A percentile compares a stretch with the other conserved stretches of the same genome.
These are phyloP conservation scores for Polyporus arcularius DNA, from an alignment of 768 basidiomycete species.

Conservation along the genomic window DNA sequence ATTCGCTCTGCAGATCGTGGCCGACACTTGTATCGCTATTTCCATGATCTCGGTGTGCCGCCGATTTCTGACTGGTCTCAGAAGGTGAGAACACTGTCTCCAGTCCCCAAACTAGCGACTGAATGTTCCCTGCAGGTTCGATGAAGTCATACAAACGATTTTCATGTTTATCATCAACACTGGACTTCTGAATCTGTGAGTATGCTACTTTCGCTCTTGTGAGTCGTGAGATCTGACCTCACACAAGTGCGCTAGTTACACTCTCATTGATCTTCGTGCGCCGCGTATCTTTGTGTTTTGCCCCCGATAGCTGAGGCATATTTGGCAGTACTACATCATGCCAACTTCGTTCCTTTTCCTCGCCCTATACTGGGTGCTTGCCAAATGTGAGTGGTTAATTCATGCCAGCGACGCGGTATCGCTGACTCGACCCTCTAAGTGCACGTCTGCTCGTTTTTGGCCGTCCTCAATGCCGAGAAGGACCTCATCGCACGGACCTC, in stretches of 20 bases:
- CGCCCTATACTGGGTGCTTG: neutral
- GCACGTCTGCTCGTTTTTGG: slow-evolving; percentile 7
- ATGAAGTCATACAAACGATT: slow-evolving; percentile 1
- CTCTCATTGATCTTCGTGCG: neutral
- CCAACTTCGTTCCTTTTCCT: slow-evolving; percentile 1
- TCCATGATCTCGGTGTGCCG: slow-evolving; percentile 1
- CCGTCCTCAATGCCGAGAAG: slow-evolving; percentile 10
- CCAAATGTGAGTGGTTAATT: neutral
- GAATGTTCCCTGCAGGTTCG: neutral
- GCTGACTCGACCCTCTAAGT: neutral
- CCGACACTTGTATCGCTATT: neutral
- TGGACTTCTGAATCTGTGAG: neutral
- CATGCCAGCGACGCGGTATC: neutral
- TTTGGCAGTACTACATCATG: neutral
- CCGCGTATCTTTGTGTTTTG: neutral
- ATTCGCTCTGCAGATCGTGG: slow-evolving; percentile 4
- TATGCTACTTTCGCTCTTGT: neutral
- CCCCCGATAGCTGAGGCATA: neutral
- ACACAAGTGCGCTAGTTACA: neutral
- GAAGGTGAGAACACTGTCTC: neutral
- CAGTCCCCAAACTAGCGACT: too few species aligned
- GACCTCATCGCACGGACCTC: neutral
- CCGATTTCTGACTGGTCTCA: slow-evolving; percentile 4
- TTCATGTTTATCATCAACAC: slow-evolving; percentile 9
- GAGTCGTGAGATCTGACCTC: neutral